Conservation (phyloP, 192 early-diverging fungal species). For the Entrophospora sp. region DNA sequence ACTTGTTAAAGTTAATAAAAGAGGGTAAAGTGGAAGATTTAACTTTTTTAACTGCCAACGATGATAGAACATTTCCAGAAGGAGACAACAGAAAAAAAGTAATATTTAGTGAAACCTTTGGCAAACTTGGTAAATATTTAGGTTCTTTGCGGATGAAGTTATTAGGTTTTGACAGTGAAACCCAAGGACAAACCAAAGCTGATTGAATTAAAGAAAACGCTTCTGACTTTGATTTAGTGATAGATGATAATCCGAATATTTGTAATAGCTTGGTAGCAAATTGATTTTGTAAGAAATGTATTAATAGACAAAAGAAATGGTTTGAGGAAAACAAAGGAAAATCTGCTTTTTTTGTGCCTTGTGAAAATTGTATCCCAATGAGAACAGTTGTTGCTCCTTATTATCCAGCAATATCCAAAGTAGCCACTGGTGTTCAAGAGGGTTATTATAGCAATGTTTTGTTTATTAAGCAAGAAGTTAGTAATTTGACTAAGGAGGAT, state of each 20-base stretch:
- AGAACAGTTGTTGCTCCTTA: background rate
- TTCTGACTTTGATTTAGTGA: background rate
- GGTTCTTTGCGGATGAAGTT: no score
- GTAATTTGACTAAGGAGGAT: background rate
- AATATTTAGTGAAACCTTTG: background rate
- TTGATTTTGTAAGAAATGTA: background rate
- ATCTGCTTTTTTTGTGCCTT: no score
- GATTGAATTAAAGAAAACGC: slow-evolving; percentile 5
- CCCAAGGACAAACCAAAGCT: background rate
- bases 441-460: background rate
- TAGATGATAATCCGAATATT: slow-evolving; percentile 8
- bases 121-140: no score
- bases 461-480: background rate
- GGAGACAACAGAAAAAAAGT: background rate
- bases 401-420: background rate
- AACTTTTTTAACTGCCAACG: background rate
- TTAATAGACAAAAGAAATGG: no score
- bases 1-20: background rate
- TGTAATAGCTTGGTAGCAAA: slow-evolving; percentile 3
- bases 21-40: background rate
- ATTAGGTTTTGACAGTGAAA: slow-evolving; percentile 3
- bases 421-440: no score
- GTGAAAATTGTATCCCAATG: no score
- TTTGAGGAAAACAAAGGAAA: no score
- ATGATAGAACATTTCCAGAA: background rate